Percentiles rank a stretch among this genome's conserved stretches.
Evolutionary conservation across 73 alveolate species (phyloP).

Genomic region (Symbiodinium pilosum): DNA sequence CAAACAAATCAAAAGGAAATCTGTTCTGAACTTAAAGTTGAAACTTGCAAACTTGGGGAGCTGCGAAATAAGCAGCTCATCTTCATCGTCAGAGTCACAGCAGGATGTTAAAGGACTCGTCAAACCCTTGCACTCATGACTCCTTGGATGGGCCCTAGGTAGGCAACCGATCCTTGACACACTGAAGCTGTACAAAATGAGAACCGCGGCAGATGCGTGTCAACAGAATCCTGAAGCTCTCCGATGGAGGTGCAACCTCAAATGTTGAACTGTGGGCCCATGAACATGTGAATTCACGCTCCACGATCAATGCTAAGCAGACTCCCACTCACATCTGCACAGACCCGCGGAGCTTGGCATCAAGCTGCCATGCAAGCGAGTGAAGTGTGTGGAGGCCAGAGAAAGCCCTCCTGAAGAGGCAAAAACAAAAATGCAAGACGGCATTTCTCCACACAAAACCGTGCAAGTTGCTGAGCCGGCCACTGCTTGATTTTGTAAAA

Average conservation of each 20-base stretch:
- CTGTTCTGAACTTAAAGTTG: too few relatives aligned
- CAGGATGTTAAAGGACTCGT: conserved; percentile 34
- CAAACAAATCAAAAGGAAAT: not conserved
- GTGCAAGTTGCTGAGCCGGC: not conserved
- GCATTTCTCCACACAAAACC: too few relatives aligned
- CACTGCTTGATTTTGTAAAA: not conserved
- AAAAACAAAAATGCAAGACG: too few relatives aligned
- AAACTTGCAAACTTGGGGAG: not conserved
- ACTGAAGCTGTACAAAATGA: not conserved
- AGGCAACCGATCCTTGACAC: not conserved
- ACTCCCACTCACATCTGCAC: not conserved
- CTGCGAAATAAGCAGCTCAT: conserved; percentile 1
- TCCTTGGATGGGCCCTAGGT: not conserved
- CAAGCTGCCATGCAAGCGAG: not conserved
- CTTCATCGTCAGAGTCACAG: conserved; percentile 16
- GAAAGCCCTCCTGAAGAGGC: not conserved
- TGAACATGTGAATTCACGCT: too few relatives aligned
- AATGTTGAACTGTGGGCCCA: too few relatives aligned
- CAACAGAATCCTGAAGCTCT: conserved; percentile 53
- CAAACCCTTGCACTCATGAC: conserved; percentile 28
- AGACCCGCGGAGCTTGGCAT: not conserved
- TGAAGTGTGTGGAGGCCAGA: not conserved
- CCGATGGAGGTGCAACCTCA: conserved; percentile 63
- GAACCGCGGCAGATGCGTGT: conserved; percentile 6
- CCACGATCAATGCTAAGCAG: not conserved